Evolutionary conservation across 2,329 filamentous ascomycete species (phyloP).

Genomic region (Coniella vitis): DNA sequence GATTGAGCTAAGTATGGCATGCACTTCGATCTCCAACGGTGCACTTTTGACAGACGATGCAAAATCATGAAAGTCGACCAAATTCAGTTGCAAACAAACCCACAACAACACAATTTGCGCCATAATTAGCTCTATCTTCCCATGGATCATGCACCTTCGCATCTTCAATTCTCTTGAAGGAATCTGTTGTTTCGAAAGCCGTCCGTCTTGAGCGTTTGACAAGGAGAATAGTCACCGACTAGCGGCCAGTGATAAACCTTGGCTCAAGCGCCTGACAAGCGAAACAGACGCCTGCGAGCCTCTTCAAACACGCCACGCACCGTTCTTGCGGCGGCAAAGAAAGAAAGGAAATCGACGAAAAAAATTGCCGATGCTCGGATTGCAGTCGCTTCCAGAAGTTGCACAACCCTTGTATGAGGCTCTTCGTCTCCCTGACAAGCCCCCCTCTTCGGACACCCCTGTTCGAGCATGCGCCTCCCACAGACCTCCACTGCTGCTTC

Average conservation of each 20-base stretch:
- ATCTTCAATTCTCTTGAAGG: too few relatives aligned
- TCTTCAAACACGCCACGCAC: slow-evolving; percentile 6
- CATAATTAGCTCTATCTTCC: too few relatives aligned
- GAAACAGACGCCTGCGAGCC: neutral
- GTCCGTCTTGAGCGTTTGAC: neutral
- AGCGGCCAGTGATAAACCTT: neutral
- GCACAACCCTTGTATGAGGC: slow-evolving; percentile 14
- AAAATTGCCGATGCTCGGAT: neutral
- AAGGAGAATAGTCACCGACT: neutral
- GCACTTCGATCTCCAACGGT: too few relatives aligned
- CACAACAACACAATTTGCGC: too few relatives aligned
- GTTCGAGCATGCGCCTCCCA: slow-evolving; percentile 15
- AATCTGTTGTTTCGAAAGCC: neutral
- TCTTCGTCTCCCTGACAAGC: slow-evolving; percentile 6
- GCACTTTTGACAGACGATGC: too few relatives aligned
- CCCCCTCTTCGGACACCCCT: slow-evolving; percentile 7
- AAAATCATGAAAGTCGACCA: too few relatives aligned
- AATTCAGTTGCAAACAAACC: too few relatives aligned
- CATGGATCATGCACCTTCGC: too few relatives aligned
- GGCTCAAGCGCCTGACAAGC: neutral
- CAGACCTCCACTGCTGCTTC: slow-evolving; percentile 6
- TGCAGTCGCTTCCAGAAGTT: slow-evolving; percentile 2
- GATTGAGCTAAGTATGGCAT: too few relatives aligned
- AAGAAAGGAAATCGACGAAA: slow-evolving; percentile 2
- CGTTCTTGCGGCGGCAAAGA: neutral